Evolutionary conservation across 148 eudicot genomes (phyloP), one percentile per base, ranked within the genome.

Genomic region (Heliamphora exappendiculata): DNA sequence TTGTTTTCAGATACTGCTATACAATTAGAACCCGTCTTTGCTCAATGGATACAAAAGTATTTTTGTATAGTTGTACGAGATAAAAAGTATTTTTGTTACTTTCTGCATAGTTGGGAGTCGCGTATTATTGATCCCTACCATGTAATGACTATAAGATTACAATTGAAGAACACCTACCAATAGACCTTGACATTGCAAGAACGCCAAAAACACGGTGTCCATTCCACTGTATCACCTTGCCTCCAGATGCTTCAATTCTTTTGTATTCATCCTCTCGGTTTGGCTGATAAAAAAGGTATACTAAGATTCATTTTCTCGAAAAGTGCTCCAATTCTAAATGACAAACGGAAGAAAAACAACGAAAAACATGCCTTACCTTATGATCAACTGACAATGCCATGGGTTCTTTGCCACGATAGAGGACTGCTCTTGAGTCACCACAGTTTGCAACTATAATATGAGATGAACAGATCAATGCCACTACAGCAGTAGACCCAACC

Each of bases 351-450:
- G 66, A n/a, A 33, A 34, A 59, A 37, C 11, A 11, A 20, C 17
- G 3, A 68, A 31, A 70, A 59, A 24, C 5, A 59, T 39, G 65
- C 51, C 81, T 75, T 85, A 87, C 93, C 74, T 89, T 89, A 72
- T 89, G 93, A 82, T 89, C 93, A 20, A 76, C 67, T 2, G 93
- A 89, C 64, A 89, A 80, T 49, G 91, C 78, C 70, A 86, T 81
- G 20, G 91, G 83, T 79, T 85, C 85, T 83, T 89, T 89, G 72
- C 88, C 93, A 73, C 93, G 93, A 70, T 85, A 89, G 17, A 89
- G 93, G 69, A 89, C 91, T 20, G 93, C 93, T 75, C 93, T 84
- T n/a, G 93, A 89, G 78, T 89, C 93, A 70, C 93, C 93, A 47
- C 90, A 85, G 53, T 89, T 89, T 44, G 93, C 88, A 82, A 89